Base-by-base conservation (phyloP, 2,329 filamentous ascomycete genomes). In the Plenodomus lindquistii region DNA sequence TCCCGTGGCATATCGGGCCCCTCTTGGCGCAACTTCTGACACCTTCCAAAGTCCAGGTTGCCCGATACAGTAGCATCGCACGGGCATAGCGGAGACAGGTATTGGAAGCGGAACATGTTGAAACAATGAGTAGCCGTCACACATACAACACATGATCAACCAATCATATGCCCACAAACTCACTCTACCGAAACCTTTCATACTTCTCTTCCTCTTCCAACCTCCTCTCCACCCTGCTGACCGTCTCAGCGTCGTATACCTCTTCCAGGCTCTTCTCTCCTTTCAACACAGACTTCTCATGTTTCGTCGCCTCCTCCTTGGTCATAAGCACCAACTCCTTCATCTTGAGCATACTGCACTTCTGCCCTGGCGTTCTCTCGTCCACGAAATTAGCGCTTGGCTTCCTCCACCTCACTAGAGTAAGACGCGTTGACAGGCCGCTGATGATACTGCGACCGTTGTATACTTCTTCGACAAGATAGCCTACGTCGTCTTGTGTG, bases 391-490 rank as follows among this genome's bases (percentile, higher is more conserved):
- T 81, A 20, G 71, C 72, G 7, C 74, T 73, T 0, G 89, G 91
- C 57, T 80, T 85, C 54, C 80, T 77, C 94, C 94, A 99, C 46
- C 93, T 80, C 15, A 88, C 81, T n/a, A 99, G 76, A 1, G 86
- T 83, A 3, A 97, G 77, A 46, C 91, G 81, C 0, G 89, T 96
- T 0, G 89, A 78, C 18, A 97, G 79, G 0, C 91, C 91, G 16
- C 88, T 96, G 41, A 99, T 77, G 13, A 84, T 86, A 65, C 93
- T 97, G 47, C 87, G 86, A 3, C 90, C 91, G 37, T 84, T 83
- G 72, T 86, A 99, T 2, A 97, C 83, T 65, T 99, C 94, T 63
- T 99, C 94, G 0, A 93, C 80, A 2, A 97, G 72, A 71, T 96
- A 97, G 2, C 89, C 88, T 13, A 96, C 84, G 69, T 99, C 94